A percentile compares a stretch with the other conserved stretches of the same genome.
Conservation (phyloP, 2,329 filamentous ascomycete genomes). For the Claviceps fusiformis region DNA sequence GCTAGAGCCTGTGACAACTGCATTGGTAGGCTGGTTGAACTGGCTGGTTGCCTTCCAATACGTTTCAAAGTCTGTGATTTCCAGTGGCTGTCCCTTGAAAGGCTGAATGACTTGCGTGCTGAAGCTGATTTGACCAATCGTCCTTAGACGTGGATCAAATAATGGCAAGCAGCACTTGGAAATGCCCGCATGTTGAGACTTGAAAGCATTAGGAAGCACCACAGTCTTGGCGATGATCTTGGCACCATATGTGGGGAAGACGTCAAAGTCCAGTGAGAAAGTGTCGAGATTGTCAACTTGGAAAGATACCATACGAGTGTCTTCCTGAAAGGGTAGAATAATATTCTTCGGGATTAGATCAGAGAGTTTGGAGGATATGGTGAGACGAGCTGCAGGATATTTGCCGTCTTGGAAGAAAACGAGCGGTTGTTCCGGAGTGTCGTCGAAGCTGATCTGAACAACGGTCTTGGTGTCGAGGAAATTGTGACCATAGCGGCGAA, state of each 20-base stretch:
- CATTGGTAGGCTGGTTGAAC: conserved; percentile 64
- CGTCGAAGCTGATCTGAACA: conserved; percentile 81
- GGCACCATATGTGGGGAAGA: conserved; percentile 92
- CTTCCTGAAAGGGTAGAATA: conserved; percentile 89
- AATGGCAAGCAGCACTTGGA: conserved; percentile 74
- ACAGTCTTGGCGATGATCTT: conserved; percentile 96
- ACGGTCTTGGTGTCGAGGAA: conserved; percentile 97
- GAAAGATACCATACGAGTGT: conserved; percentile 85
- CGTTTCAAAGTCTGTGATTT: conserved; percentile 96
- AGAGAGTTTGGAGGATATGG: conserved; percentile 90
- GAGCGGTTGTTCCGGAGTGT: conserved; percentile 60
- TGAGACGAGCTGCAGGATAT: conserved; percentile 86
- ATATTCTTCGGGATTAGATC: conserved; percentile 95
- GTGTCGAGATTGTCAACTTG: conserved; percentile 88
- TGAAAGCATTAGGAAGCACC: conserved; percentile 77
- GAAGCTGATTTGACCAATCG: conserved; percentile 89
- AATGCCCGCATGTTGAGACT: conserved; percentile 51
- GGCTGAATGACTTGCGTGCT: conserved; percentile 94
- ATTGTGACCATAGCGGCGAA: conserved; percentile 92
- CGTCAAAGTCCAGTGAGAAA: conserved; percentile 92
- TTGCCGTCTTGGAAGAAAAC: conserved; percentile 96
- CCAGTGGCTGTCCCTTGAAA: conserved; percentile 79
- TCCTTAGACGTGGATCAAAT: conserved; percentile 80
- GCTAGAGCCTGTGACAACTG: conserved; percentile 88
- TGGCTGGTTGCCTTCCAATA: conserved; percentile 99